Evolutionary conservation across 2,329 filamentous ascomycete species (phyloP).

Genomic region (Metarhizium album): DNA sequence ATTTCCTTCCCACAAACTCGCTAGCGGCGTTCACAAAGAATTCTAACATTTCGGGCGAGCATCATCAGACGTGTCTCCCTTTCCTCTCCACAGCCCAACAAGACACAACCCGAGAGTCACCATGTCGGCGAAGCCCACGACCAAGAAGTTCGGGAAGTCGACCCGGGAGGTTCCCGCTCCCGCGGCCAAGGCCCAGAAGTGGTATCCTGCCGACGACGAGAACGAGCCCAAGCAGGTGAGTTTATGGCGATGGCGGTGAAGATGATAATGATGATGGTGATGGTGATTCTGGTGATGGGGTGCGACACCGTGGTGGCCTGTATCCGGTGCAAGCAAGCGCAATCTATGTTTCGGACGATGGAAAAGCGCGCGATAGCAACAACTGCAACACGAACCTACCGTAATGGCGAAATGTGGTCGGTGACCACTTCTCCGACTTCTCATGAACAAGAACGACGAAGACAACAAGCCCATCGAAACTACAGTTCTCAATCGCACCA

Average conservation of each 20-base stretch:
- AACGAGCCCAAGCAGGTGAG: slow-evolving; percentile 87
- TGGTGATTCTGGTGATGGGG: slow-evolving; percentile 10
- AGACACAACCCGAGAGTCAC: slow-evolving; percentile 40
- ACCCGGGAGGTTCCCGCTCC: slow-evolving; percentile 80
- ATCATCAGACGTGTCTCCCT: slow-evolving; percentile 26
- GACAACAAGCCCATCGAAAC: not conserved
- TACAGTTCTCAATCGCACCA: not conserved
- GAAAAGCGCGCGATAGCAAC: slow-evolving; percentile 3
- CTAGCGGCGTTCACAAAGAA: slow-evolving; percentile 31
- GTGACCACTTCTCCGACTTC: no score
- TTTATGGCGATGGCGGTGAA: slow-evolving; percentile 26
- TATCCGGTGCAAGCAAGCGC: not conserved
- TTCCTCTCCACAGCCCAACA: slow-evolving; percentile 23
- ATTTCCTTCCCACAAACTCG: slow-evolving; percentile 34
- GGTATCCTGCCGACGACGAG: slow-evolving; percentile 95
- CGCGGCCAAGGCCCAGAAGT: slow-evolving; percentile 93
- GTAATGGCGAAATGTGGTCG: not conserved
- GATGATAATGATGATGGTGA: slow-evolving; percentile 10
- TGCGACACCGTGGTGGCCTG: slow-evolving; percentile 3
- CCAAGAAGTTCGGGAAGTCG: slow-evolving; percentile 97
- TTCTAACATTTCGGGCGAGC: slow-evolving; percentile 30
- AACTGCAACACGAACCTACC: not conserved
- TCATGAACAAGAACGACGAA: not conserved
- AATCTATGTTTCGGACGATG: slow-evolving; percentile 1
- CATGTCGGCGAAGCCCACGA: slow-evolving; percentile 67